Percentiles rank a stretch among this genome's conserved stretches.
Evolutionary conservation across 2,329 filamentous ascomycete species (phyloP).

Genomic region (Fonsecaea multimorphosa): DNA sequence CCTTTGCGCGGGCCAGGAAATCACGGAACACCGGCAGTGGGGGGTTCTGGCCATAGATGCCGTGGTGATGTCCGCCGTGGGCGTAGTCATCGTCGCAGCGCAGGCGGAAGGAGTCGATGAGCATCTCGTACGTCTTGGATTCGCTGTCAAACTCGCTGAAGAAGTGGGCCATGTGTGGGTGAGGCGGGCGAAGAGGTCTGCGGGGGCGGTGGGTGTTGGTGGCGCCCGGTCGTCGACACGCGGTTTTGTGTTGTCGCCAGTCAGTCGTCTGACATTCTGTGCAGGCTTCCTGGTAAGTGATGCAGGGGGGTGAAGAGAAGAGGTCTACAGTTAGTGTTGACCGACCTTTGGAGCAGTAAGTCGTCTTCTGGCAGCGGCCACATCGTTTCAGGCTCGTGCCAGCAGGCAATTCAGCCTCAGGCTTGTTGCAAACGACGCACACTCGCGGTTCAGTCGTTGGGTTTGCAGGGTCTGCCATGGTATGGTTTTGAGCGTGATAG

Average conservation of each 20-base stretch:
- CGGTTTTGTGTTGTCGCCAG: constrained; percentile 57
- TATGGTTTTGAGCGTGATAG: too few species aligned
- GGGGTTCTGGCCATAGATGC: constrained; percentile 26
- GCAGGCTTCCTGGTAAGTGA: constrained; percentile 5
- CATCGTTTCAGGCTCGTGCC: constrained; percentile 27
- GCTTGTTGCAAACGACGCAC: constrained; percentile 24
- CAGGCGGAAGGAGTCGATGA: constrained; percentile 60
- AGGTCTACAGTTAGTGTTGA: neutral
- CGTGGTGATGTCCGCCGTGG: constrained; percentile 39
- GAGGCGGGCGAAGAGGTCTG: constrained; percentile 40
- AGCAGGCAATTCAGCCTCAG: constrained; percentile 19
- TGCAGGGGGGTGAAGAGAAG: neutral
- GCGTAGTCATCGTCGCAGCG: constrained; percentile 49
- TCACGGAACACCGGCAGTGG: constrained; percentile 28
- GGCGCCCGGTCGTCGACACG: constrained; percentile 22
- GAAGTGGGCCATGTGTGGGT: constrained; percentile 32
- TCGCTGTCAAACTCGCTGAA: constrained; percentile 49
- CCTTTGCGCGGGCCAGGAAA: constrained; percentile 27
- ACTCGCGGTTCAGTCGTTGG: constrained; percentile 14
- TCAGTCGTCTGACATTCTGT: constrained; percentile 59
- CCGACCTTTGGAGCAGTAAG: constrained; percentile 31
- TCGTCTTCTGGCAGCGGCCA: constrained; percentile 26
- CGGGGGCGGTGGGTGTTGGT: neutral
- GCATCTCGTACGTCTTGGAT: constrained; percentile 53
- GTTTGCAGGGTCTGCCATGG: constrained; percentile 27